These are phyloP conservation scores for Rhizopogon sp. DNA, from an alignment of 768 basidiomycete genomes.

Conservation along the genomic window DNA sequence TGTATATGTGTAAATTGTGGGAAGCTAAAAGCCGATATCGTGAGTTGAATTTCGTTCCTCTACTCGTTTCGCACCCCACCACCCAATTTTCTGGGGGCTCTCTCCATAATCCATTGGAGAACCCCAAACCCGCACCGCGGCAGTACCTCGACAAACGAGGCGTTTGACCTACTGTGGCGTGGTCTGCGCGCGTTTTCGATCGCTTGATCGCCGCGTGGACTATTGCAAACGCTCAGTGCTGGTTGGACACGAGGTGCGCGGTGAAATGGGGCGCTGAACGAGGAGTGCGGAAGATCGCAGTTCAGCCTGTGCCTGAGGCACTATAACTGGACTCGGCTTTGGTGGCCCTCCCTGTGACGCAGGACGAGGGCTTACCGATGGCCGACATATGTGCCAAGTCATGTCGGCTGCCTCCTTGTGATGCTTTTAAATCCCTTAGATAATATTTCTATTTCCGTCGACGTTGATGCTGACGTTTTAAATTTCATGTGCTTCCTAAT, in stretches of 20 bases:
- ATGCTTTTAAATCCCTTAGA: constrained; percentile 29
- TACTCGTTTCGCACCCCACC: constrained; percentile 90
- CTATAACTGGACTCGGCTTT: constrained; percentile 16
- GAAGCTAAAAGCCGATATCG: constrained; percentile 94
- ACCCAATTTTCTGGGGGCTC: constrained; percentile 99
- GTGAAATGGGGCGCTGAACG: constrained; percentile 99
- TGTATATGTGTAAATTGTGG: constrained; percentile 99
- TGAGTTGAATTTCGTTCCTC: constrained; percentile 80
- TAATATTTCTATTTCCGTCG: constrained; percentile 29
- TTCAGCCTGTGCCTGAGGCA: constrained; percentile 22
- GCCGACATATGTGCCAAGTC: constrained; percentile 60
- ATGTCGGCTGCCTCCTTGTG: constrained; percentile 55
- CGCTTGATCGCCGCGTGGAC: constrained; percentile 88
- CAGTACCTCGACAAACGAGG: constrained; percentile 73
- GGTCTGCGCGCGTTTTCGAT: constrained; percentile 84
- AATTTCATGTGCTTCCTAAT: constrained; percentile 43
- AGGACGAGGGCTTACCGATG: constrained; percentile 45
- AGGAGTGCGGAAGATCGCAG: constrained; percentile 71
- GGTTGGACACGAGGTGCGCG: constrained; percentile 87
- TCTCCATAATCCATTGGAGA: constrained; percentile 84
- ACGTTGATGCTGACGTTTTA: constrained; percentile 58
- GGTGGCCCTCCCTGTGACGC: constrained; percentile 67
- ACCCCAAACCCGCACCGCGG: constrained; percentile 91
- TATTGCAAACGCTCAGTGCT: constrained; percentile 62
- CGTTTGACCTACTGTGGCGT: constrained; percentile 77